A percentile compares a stretch with the other conserved stretches of the same genome.
These are phyloP conservation scores for Candida anutae DNA, from an alignment of 1,139 yeast species.

Conservation along the genomic window DNA sequence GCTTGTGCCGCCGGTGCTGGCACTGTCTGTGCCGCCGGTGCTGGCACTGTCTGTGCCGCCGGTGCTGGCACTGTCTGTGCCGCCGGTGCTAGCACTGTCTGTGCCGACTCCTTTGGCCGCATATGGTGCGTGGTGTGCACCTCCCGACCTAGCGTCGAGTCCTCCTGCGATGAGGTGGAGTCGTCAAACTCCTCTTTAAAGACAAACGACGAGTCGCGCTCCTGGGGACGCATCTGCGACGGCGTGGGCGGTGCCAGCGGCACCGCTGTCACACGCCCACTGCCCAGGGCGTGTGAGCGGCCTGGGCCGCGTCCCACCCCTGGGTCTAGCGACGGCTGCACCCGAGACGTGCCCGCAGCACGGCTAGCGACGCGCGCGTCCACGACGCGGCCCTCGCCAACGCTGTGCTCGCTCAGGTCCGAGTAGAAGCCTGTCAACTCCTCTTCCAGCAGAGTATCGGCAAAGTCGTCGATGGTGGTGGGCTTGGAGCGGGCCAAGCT, in stretches of 20 bases:
- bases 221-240: neutral
- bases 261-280: too few relatives aligned
- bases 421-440: slow-evolving; percentile 12
- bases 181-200: slow-evolving; percentile 29
- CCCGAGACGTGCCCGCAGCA: too few relatives aligned
- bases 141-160: neutral
- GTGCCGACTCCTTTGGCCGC: too few relatives aligned
- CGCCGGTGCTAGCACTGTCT: neutral
- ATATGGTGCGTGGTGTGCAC: too few relatives aligned
- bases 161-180: slow-evolving; percentile 3
- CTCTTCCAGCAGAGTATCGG: slow-evolving; percentile 25
- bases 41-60: neutral
- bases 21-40: neutral
- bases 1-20: neutral
- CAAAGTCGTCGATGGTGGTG: slow-evolving; percentile 30
- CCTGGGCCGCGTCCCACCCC: too few relatives aligned
- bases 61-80: neutral
- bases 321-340: neutral
- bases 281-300: too few relatives aligned
- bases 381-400: slow-evolving; percentile 18
- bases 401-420: slow-evolving; percentile 26
- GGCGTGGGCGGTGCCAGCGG: too few relatives aligned
- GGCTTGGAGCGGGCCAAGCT: slow-evolving; percentile 7
- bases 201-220: slow-evolving; percentile 9
- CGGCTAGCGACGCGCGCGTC: neutral